Evolutionary conservation across 2,329 filamentous ascomycete species (phyloP), one percentile per base, ranked within the genome.

Genomic region (Cladosporium sp.): DNA sequence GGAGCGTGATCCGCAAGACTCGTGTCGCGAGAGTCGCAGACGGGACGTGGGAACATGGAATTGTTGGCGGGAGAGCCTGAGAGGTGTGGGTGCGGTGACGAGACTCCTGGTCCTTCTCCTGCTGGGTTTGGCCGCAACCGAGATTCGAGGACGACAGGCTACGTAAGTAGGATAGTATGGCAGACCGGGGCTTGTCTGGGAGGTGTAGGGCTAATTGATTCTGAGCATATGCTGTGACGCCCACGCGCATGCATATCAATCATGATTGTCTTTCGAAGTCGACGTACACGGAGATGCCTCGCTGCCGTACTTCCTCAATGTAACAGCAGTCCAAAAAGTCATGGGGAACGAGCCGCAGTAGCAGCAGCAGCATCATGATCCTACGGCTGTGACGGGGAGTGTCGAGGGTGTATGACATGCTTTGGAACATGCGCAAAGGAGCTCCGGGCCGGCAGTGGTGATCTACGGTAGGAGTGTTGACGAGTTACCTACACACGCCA

Each of bases 81-180:
- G 17, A 9, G 27, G 8, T 27, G 22, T 20, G 37, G 24, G 24
- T 18, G 22, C 27, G 24, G 44, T 44, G 42, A 39, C 44, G 36
- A 47, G 18, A 15, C 32, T 36, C 13, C 13, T n/a, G 32, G 38
- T 32, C 36, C 22, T 22, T 29, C 20, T 20, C 20, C 4, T 18
- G 34, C 7, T 39, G 44, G 20, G 20, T 20, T 20, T 39, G 37
- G 17, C 37, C 36, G 44, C 44, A 47, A 30, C 34, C 44, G 44
- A 47, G 34, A 39, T 47, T 39, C 44, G 15, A 39, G 34, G 36
- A 32, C 32, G 19, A 19, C 15, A 15, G 36, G 34, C 43, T 37
- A 32, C 38, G 38, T 24, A 27, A 7, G 38, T 11, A 13, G 8
- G 15, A 3, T 17, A 34, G 29, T 13, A 36, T 45, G 43, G 19